Evolutionary conservation across 371 early-diverging fungal genomes (phyloP), one percentile per base, ranked within the genome.

Genomic region (Syncephalastrum monosporum): DNA sequence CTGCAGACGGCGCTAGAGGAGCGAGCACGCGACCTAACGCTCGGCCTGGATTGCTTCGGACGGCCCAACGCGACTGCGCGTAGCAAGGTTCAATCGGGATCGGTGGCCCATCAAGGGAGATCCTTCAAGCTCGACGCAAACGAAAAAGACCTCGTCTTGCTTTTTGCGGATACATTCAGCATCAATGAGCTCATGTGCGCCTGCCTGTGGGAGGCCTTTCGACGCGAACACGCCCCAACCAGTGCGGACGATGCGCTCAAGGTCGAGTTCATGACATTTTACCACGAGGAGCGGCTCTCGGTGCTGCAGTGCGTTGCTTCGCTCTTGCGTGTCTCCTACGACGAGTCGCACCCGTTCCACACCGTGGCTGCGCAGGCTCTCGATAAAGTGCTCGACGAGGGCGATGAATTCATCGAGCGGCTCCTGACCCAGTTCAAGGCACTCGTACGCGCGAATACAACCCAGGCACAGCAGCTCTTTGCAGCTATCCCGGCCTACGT

Each of bases 1-100:
- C 58, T 77, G 38, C 74, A 77, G 42, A 74, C 74, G n/a, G 29
- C 74, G 14, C 42, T 77, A n/a, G 74, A 68, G 54, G 72, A 74
- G 29, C 74, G 67, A 44, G 61, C 57, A 38, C 57, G 56, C 12
- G 63, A 70, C 6, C 50, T 74, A 2, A 58, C 63, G 17, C 60
- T 68, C 7, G 78, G 72, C 15, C 53, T 77, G 16, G 74, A 72
- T 17, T 59, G 67, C 0, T 77, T 72, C 42, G 58, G 48, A 13
- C 59, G 61, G 38, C 60, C 74, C 7, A 70, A 74, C 17, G 23
- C 64, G 6, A 69, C 66, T 58, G 54, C 72, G 17, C 72, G 72
- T 17, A 63, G 52, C 41, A 77, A 74, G 59, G 8, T 77, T 16
- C 69, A 49, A 3, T 41, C 56, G 13, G 68, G 63, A 14, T 60